These are phyloP conservation scores for Alloteropsis angusta DNA, from an alignment of 202 grass and related monocot genomes.

Conservation along the genomic window DNA sequence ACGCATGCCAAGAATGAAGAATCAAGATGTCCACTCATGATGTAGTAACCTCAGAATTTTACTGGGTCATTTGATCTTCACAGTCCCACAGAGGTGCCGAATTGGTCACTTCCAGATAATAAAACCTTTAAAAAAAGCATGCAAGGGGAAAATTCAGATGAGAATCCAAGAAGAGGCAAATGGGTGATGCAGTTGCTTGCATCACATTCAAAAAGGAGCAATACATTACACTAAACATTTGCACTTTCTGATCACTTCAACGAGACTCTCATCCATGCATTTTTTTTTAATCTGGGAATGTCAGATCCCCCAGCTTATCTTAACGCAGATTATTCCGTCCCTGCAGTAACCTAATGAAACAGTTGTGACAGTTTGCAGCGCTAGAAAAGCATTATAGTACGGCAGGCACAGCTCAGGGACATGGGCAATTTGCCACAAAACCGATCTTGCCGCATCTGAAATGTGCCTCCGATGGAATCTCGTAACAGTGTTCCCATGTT, in stretches of 20 bases:
- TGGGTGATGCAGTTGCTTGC: slow-evolving; percentile 31
- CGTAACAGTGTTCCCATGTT: slow-evolving; percentile 31
- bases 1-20: background rate
- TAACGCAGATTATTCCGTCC: slow-evolving; percentile 36
- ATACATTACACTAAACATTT: background rate
- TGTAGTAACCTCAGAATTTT: background rate
- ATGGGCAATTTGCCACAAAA: slow-evolving; percentile 28
- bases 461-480: slow-evolving; percentile 27
- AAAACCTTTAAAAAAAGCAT: background rate
- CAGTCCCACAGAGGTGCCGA: background rate
- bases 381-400: slow-evolving; percentile 26
- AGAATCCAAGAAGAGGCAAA: slow-evolving; percentile 27
- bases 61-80: background rate
- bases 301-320: slow-evolving; percentile 37
- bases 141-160: slow-evolving; percentile 11
- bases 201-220: background rate
- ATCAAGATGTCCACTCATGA: background rate
- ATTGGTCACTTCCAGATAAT: background rate
- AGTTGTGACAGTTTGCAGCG: slow-evolving; percentile 53
- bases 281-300: slow-evolving; percentile 38
- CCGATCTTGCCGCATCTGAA: slow-evolving; percentile 28
- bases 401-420: slow-evolving; percentile 32
- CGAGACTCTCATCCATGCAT: background rate
- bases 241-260: slow-evolving; percentile 12
- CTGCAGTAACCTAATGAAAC: slow-evolving; percentile 13